phyloP scores from a whole-genome alignment of 2,329 filamentous ascomycete species.

The Trichophyton simii region DNA sequence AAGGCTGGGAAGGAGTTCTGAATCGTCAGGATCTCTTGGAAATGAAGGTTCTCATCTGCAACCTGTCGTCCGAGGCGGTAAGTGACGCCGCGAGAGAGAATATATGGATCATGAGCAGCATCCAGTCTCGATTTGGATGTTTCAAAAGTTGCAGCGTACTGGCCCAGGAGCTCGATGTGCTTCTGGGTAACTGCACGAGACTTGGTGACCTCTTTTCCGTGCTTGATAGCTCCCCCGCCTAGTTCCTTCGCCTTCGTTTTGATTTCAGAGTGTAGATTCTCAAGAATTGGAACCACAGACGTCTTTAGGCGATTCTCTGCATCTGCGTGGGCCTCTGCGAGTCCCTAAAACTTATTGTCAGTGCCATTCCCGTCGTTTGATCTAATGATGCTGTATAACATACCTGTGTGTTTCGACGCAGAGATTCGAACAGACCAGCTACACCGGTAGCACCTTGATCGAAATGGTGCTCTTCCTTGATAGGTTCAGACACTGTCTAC shows the following conservation, averaged over 20 bases:
- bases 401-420: slow-evolving; percentile 77
- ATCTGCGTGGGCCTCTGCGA: slow-evolving; percentile 79
- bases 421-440: slow-evolving; percentile 83
- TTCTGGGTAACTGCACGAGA: slow-evolving; percentile 77
- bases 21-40: slow-evolving; percentile 79
- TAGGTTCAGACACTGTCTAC: slow-evolving; percentile 68
- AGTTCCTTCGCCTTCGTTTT: slow-evolving; percentile 94
- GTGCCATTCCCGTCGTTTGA: not conserved
- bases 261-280: slow-evolving; percentile 87
- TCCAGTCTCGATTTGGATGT: slow-evolving; percentile 56
- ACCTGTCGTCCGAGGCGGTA: slow-evolving; percentile 84
- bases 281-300: slow-evolving; percentile 73
- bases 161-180: slow-evolving; percentile 85
- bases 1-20: slow-evolving; percentile 82
- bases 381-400: slow-evolving; percentile 6
- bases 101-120: slow-evolving; percentile 71
- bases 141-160: slow-evolving; percentile 70
- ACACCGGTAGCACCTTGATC: slow-evolving; percentile 79
- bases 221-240: slow-evolving; percentile 64
- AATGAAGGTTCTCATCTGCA: slow-evolving; percentile 89
- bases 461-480: slow-evolving; percentile 87
- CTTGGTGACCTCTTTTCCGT: slow-evolving; percentile 84
- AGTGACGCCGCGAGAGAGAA: slow-evolving; percentile 67
- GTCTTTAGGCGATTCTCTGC: slow-evolving; percentile 84
- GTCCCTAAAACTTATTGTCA: slow-evolving; percentile 41